Conservation (phyloP, 345 rosid genomes). For the Combretum micranthum region DNA sequence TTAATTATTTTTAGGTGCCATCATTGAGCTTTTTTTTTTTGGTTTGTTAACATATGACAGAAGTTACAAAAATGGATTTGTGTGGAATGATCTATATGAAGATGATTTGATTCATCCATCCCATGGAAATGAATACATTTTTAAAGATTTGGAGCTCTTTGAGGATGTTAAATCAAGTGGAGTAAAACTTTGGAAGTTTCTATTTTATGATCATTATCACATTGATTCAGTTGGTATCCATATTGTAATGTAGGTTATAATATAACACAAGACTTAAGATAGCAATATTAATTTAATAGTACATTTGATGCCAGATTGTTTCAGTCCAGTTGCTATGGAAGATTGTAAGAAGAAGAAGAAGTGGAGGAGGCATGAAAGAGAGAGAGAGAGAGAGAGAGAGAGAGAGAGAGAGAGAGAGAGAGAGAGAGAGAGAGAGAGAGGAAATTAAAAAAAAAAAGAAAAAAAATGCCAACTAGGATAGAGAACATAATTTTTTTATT, state of each 20-base stretch:
- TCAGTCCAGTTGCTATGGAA: constrained; percentile 39
- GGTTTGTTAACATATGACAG: constrained; percentile 29
- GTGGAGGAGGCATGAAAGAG: no score
- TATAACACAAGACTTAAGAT: neutral
- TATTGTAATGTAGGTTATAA: no score
- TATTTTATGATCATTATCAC: neutral
- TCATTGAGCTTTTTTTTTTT: neutral
- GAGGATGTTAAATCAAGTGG: constrained; percentile 43
- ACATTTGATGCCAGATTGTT: constrained; percentile 32
- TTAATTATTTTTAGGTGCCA: neutral
- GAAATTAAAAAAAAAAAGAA: no score
- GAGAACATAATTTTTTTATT: no score
- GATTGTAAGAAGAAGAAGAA: no score
- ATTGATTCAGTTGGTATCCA: neutral
- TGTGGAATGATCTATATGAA: constrained; percentile 89
- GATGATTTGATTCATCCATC: constrained; percentile 86
- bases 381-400: no score
- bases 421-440: no score
- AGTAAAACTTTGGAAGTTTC: neutral
- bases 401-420: no score
- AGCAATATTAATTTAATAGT: neutral
- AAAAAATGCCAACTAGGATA: no score
- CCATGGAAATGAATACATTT: constrained; percentile 77
- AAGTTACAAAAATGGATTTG: constrained; percentile 95
- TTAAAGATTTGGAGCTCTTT: no score